A percentile compares a stretch with the other conserved stretches of the same genome.
Evolutionary conservation across 2,329 filamentous ascomycete species (phyloP).

Genomic region (Ambrosiella beaveri): DNA sequence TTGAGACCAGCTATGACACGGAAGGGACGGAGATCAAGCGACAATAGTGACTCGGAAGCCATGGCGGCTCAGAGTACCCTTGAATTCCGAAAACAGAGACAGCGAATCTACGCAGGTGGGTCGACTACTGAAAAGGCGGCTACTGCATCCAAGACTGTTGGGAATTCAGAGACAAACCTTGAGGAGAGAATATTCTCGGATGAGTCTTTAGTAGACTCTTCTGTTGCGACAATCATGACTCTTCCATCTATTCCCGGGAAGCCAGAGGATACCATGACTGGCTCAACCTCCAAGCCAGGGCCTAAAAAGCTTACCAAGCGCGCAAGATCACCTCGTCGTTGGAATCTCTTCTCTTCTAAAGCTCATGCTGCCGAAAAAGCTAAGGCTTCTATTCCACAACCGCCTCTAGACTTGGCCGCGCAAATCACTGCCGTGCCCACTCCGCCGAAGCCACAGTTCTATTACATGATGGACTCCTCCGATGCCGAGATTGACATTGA

Average conservation of each 20-base stretch:
- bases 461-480: conserved; percentile 1
- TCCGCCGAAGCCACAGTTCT: not conserved
- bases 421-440: conserved; percentile 18
- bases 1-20: conserved; percentile 36
- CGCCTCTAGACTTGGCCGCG: not conserved
- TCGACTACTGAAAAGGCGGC: not conserved
- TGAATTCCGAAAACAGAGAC: conserved; percentile 26
- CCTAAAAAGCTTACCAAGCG: conserved; percentile 40
- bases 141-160: conserved; percentile 31
- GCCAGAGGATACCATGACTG: too few relatives aligned
- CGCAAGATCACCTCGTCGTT: conserved; percentile 38
- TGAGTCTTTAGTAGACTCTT: not conserved
- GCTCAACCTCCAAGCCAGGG: not conserved
- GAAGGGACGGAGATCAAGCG: conserved; percentile 28
- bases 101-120: not conserved
- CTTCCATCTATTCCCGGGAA: not conserved
- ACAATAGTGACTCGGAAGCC: conserved; percentile 39
- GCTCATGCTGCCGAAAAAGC: conserved; percentile 18
- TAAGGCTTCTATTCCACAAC: not conserved
- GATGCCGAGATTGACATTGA: conserved; percentile 4
- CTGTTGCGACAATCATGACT: not conserved
- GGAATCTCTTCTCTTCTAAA: conserved; percentile 38
- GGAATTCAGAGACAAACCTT: conserved; percentile 19
- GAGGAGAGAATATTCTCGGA: not conserved
- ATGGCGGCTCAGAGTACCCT: conserved; percentile 31